Conservation (phyloP, 2,329 filamentous ascomycete species). For the Colletotrichum sp. region DNA sequence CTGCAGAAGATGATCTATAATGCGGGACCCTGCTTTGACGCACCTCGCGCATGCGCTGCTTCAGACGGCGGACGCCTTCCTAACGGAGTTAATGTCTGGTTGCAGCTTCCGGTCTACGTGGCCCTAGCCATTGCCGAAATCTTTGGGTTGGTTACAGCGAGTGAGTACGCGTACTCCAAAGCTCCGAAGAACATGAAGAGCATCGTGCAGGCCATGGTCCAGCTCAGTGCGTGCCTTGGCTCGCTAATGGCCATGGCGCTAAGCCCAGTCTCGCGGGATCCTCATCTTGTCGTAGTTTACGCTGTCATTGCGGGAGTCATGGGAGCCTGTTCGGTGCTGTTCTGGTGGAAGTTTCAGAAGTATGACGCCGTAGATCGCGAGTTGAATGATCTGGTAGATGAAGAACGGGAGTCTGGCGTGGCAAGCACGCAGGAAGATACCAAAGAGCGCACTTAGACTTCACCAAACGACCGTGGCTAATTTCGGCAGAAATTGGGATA, state of each 20-base stretch:
- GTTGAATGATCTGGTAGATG: neutral
- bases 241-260: neutral
- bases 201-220: slow-evolving; percentile 31
- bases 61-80: slow-evolving; percentile 19
- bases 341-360: neutral
- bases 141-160: slow-evolving; percentile 42
- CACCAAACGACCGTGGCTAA: fast-evolving
- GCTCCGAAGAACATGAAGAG: slow-evolving; percentile 44
- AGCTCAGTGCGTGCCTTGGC: slow-evolving; percentile 22
- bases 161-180: slow-evolving; percentile 47
- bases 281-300: neutral
- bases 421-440: neutral
- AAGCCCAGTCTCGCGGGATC: neutral
- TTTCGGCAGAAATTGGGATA: neutral
- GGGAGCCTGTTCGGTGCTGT: neutral
- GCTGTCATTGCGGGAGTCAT: neutral
- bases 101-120: slow-evolving; percentile 43
- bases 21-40: slow-evolving; percentile 22
- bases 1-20: slow-evolving; percentile 47
- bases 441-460: neutral
- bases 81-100: slow-evolving; percentile 40
- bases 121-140: slow-evolving; percentile 44
- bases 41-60: slow-evolving; percentile 28
- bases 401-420: neutral
- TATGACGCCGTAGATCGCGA: neutral